A percentile compares a stretch with the other conserved stretches of the same genome.
These are phyloP conservation scores for Sambucus nigra DNA, from an alignment of 129 eudicot genomes.

Conservation along the genomic window DNA sequence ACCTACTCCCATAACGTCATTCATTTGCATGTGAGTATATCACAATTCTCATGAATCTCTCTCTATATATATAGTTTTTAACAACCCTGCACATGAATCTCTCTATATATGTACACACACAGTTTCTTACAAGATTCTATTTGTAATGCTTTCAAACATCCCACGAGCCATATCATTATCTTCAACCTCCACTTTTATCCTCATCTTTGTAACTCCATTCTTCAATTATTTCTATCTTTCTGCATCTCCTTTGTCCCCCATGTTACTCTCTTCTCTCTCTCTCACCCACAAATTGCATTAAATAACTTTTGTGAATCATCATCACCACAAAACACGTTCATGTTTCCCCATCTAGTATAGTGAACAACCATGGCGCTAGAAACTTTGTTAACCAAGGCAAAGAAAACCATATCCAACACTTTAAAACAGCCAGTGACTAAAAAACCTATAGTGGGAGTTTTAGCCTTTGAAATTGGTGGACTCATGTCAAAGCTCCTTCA, in stretches of 20 bases:
- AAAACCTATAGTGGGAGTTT: conserved; percentile 59
- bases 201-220: neutral
- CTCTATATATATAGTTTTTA: too few species aligned
- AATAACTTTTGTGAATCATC: neutral
- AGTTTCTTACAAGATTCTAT: too few species aligned
- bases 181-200: conserved; percentile 13
- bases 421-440: conserved; percentile 21
- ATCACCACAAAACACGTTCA: neutral
- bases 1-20: too few species aligned
- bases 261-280: conserved; percentile 6
- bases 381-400: conserved; percentile 76
- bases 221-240: conserved; percentile 1
- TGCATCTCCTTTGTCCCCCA: neutral
- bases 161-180: conserved; percentile 27
- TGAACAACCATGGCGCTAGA: conserved; percentile 43
- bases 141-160: conserved; percentile 20
- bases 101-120: too few species aligned
- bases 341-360: neutral
- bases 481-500: conserved; percentile 66
- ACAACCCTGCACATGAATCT: too few species aligned
- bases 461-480: conserved; percentile 70
- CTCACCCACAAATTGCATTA: conserved; percentile 2
- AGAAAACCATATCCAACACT: conserved; percentile 40
- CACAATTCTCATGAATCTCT: too few species aligned
- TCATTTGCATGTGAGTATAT: too few species aligned